Evolutionary conservation across 345 rosid genomes (phyloP).

Genomic region (Cochlearia excelsa): DNA sequence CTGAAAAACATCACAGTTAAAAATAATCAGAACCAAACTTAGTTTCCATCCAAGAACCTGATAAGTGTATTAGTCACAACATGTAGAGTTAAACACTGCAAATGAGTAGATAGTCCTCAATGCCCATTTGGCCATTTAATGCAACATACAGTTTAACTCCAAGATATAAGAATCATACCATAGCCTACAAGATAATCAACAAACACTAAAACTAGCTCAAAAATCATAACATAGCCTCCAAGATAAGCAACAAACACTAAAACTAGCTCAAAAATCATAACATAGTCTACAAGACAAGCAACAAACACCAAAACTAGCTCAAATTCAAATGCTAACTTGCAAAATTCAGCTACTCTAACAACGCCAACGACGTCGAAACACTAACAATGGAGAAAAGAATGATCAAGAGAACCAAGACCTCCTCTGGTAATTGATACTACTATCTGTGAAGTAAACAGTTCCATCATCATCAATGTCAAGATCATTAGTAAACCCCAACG

Average conservation of each 20-base stretch:
- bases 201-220: constrained; percentile 1
- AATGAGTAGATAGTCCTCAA: too few species aligned
- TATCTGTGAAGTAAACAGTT: constrained; percentile 82
- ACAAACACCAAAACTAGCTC: constrained; percentile 1
- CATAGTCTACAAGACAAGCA: neutral
- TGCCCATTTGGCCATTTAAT: neutral
- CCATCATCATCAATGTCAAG: constrained; percentile 89
- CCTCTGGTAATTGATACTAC: constrained; percentile 73
- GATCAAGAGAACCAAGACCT: constrained; percentile 42
- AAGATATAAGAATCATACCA: neutral
- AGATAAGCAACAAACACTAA: constrained; percentile 5
- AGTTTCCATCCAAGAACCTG: neutral
- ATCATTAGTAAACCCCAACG: constrained; percentile 75
- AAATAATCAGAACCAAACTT: constrained; percentile 5
- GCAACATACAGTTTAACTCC: neutral
- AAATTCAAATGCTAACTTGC: too few species aligned
- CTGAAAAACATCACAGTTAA: constrained; percentile 37
- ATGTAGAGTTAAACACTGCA: too few species aligned
- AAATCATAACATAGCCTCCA: neutral
- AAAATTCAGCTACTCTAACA: too few species aligned
- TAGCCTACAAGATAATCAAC: neutral
- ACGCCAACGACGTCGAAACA: too few species aligned
- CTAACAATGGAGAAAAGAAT: neutral
- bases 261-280: neutral
- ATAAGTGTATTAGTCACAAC: neutral